Evolutionary conservation across 1,284 basidiomycete genomes (phyloP).

Genomic region (Microbotryomycetes sp.): DNA sequence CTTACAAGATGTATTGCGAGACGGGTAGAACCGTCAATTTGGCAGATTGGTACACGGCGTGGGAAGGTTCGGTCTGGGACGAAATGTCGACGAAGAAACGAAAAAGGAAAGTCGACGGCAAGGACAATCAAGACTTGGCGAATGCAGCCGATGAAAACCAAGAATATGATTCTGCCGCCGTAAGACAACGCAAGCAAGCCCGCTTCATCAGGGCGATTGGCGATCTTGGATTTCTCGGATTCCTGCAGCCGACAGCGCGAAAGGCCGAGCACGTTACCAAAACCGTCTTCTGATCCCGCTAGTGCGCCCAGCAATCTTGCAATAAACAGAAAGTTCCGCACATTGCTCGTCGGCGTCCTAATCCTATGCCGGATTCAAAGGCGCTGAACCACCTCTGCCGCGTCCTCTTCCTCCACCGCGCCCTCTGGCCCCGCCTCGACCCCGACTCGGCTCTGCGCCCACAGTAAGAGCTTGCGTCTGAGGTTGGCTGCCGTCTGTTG

Average conservation of each 20-base stretch:
- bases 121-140: constrained; percentile 1
- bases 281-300: constrained; percentile 28
- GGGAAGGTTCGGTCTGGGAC: constrained; percentile 13
- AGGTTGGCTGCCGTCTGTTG: constrained; percentile 9
- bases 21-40: constrained; percentile 33
- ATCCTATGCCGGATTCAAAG: too few relatives aligned
- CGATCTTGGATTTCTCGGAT: constrained; percentile 32
- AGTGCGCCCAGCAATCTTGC: background rate
- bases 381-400: too few relatives aligned
- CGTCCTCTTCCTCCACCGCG: background rate
- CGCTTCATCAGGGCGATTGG: constrained; percentile 31
- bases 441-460: background rate
- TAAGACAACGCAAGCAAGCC: constrained; percentile 26
- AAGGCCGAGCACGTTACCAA: constrained; percentile 35
- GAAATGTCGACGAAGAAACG: constrained; percentile 3
- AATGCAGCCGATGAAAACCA: constrained; percentile 17
- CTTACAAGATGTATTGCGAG: constrained; percentile 26
- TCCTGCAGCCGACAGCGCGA: constrained; percentile 31
- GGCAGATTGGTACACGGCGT: constrained; percentile 34
- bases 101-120: constrained; percentile 1
- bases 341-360: too few relatives aligned
- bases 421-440: background rate
- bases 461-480: too few relatives aligned
- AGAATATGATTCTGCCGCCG: constrained; percentile 13
- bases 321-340: too few relatives aligned